phyloP scores from a whole-genome alignment of 306 rosid species.

The Cyamopsis tetragonoloba region DNA sequence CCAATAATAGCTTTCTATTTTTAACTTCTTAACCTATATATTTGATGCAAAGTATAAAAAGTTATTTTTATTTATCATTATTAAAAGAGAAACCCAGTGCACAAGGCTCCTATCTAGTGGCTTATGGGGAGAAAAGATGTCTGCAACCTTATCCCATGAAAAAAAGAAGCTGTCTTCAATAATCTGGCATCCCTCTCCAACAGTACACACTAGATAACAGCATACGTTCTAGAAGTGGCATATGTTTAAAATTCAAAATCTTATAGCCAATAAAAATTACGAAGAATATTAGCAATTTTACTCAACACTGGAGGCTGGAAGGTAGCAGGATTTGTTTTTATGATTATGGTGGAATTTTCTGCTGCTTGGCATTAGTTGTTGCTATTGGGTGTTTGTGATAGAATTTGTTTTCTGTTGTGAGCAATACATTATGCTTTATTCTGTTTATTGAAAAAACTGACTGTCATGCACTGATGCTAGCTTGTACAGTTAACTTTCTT shows the following conservation, averaged over 20 bases:
- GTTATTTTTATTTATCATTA: too few relatives aligned
- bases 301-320: background rate
- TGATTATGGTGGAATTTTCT: background rate
- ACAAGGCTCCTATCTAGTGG: too few relatives aligned
- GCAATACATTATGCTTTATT: background rate
- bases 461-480: constrained; percentile 24
- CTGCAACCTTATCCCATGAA: too few relatives aligned
- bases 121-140: too few relatives aligned
- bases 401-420: background rate
- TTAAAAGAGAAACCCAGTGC: too few relatives aligned
- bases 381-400: background rate
- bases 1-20: too few relatives aligned
- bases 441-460: constrained; percentile 11
- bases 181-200: background rate
- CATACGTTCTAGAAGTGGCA: background rate
- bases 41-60: too few relatives aligned
- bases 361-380: background rate
- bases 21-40: too few relatives aligned
- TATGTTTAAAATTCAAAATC: background rate
- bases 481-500: background rate
- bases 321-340: background rate
- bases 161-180: too few relatives aligned
- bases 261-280: background rate
- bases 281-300: background rate
- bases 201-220: background rate